These are phyloP conservation scores for Diplodia mutila DNA, from an alignment of 2,329 filamentous ascomycete genomes.

Conservation along the genomic window DNA sequence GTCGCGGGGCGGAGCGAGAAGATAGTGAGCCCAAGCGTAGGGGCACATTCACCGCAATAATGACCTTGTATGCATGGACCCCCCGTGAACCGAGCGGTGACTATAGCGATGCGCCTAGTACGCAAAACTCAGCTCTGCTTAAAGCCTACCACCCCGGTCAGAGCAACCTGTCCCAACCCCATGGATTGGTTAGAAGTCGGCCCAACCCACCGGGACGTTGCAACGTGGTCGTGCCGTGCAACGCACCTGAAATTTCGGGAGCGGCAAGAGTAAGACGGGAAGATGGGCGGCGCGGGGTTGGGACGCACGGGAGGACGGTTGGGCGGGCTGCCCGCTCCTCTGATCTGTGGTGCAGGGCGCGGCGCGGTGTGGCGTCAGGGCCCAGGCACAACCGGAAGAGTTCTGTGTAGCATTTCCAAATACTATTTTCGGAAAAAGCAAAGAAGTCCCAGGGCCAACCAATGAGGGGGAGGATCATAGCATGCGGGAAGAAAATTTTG, in stretches of 20 bases:
- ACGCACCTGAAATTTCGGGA: neutral
- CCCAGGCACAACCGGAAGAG: neutral
- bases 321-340: too few species aligned
- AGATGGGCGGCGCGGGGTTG: neutral
- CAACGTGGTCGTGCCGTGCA: neutral
- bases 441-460: neutral
- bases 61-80: neutral
- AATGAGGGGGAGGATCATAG: neutral
- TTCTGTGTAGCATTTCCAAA: neutral
- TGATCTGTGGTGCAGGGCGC: neutral
- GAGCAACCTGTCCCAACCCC: neutral
- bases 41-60: neutral
- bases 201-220: neutral
- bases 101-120: neutral
- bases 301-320: neutral
- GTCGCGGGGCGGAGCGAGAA: neutral
- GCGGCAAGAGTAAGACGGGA: neutral
- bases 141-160: neutral
- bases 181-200: neutral
- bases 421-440: neutral
- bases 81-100: too few species aligned
- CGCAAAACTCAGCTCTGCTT: neutral
- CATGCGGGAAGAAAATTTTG: neutral
- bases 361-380: neutral
- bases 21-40: neutral